Evolutionary conservation across 2,329 filamentous ascomycete genomes (phyloP), one percentile per base, ranked within the genome.

Genomic region (Neospermospora avenae): DNA sequence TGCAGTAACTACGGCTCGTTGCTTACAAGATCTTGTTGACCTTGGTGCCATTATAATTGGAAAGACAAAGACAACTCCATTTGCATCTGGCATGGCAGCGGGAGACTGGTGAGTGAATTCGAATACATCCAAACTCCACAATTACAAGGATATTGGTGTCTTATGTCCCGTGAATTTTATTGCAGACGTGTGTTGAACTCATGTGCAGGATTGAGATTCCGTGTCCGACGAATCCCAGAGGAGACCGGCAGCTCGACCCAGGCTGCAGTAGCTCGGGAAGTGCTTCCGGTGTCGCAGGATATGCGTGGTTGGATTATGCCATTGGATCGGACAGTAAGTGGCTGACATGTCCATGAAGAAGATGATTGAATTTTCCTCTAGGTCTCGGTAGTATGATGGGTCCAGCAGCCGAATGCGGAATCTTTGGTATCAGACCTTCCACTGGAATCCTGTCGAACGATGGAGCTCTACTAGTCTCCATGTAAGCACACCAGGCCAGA

Each of bases 31-130:
- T 1, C 72, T 90, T 0, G 75, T 88, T 1, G 78, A 84, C 53
- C 77, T 81, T 1, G 87, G 87, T 0, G 86, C 84, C 0, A 71
- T 82, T 4, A 67, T 83, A 14, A 73, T 83, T 0, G 81, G 80
- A 2, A 83, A 82, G 70, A 78, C 78, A 1, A 82, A 80, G 58
- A 76, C 77, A 1, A 73, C 77, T 0, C 78, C 80, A 58, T 77
- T 83, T 55, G 76, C 76, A 18, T 65, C 59, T 18, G 62, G 66
- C 28, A 64, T 64, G 45, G 58, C 53, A 16, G 49, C 67, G 10
- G 62, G 76, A 0, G 80, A 84, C 52, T 80, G n/a, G n/a, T n/a
- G n/a, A n/a, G n/a, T n/a, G n/a, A n/a, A n/a, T n/a, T n/a, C n/a
- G n/a, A n/a, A n/a, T n/a, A n/a, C n/a, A n/a, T n/a, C n/a, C n/a